Base-by-base conservation (phyloP, 1,139 yeast species). In the Hansenula anomala region DNA sequence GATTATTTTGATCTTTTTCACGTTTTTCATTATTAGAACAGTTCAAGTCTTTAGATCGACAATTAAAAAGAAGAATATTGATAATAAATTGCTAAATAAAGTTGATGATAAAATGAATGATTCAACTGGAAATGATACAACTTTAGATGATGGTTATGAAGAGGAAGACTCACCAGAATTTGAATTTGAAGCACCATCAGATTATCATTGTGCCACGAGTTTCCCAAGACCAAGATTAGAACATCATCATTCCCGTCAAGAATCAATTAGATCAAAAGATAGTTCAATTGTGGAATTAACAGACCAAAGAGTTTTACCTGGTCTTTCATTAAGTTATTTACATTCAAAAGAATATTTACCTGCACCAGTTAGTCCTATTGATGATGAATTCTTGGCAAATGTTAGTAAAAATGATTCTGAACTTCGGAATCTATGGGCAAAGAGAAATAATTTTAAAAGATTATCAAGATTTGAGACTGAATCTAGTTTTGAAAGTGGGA, bases 231-330 rank as follows among this genome's bases (percentile, higher is more conserved):
- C 33, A 23, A 16, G 20, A 15, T 5, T 14, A 3, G 26, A 33
- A n/a, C 6, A 33, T 23, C 29, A 28, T 27, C 23, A 23, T 19
- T 5, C 22, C 27, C 7, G n/a, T 17, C 22, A 22, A 16, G 12
- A 13, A n/a, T 37, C 33, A 4, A 24, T 33, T 3, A 16, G 15
- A 17, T 23, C 38, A 11, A 23, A 16, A 10, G 17, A 28, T 8
- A 37, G 35, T 20, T 24, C 40, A 1, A 30, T 33, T 22, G 25
- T 34, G 11, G 37, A 40, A 25, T 28, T 42, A 9, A 42, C 45
- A 9, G 45, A 42, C 28, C 19, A 35, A 6, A 33, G 45, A 19
- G 45, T 27, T 7, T 20, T 42, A 4, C 45, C 45, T 6, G 45
- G 43, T 10, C 16, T 42, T 4, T 42, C 45, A 7, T 24, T 42